These are phyloP conservation scores for Glutinoglossum americanum DNA, from an alignment of 495 filamentous ascomycete species.

Conservation along the genomic window DNA sequence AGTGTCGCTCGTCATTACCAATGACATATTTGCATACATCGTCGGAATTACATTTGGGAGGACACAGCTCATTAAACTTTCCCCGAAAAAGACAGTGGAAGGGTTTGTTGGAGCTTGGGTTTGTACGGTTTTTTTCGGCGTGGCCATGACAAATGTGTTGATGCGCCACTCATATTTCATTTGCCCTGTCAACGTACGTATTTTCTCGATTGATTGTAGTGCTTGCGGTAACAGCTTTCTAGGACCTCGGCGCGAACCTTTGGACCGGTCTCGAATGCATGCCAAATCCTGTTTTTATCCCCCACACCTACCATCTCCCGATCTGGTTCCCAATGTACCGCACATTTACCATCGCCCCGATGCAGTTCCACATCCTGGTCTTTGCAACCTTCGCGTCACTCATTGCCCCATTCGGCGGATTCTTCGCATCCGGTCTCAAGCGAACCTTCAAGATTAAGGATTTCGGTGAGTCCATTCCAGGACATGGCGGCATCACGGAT, in stretches of 20 bases:
- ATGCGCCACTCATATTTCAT: conserved; percentile 95
- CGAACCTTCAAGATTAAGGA: conserved; percentile 99
- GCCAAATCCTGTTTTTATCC: conserved; percentile 81
- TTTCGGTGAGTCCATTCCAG: conserved; percentile 94
- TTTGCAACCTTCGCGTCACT: conserved; percentile 90
- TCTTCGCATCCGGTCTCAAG: conserved; percentile 96
- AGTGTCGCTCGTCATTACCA: conserved; percentile 84
- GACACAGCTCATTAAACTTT: conserved; percentile 93
- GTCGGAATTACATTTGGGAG: conserved; percentile 93
- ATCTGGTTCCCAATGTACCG: conserved; percentile 36
- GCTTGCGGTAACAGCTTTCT: conserved; percentile 1
- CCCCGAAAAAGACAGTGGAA: conserved; percentile 98
- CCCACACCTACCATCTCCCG: conserved; percentile 63
- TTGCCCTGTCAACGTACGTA: conserved; percentile 70
- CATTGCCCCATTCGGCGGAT: conserved; percentile 94
- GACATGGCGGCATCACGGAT: conserved; percentile 96
- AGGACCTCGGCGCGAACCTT: conserved; percentile 81
- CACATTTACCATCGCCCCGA: conserved; percentile 49
- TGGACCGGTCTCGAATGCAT: conserved; percentile 77
- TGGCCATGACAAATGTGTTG: conserved; percentile 64
- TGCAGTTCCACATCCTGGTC: conserved; percentile 84
- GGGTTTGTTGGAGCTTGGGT: conserved; percentile 96
- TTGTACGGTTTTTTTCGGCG: conserved; percentile 73
- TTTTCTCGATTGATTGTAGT: background rate
- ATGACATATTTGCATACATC: conserved; percentile 97